These are phyloP conservation scores for Pseudocercospora vitis DNA, from an alignment of 2,329 filamentous ascomycete species.

Conservation along the genomic window DNA sequence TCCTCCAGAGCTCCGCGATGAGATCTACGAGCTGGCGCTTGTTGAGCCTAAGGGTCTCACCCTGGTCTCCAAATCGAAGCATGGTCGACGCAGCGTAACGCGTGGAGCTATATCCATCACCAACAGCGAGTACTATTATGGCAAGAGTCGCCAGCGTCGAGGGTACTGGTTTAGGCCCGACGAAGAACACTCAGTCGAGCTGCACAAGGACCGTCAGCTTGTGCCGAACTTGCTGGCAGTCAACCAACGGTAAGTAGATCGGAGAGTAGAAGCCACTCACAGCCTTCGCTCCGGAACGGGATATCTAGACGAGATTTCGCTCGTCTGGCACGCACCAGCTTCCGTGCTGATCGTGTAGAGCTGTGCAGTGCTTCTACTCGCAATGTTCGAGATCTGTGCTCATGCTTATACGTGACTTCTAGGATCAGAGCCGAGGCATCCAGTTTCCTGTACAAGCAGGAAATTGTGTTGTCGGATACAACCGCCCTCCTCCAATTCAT, in stretches of 20 bases:
- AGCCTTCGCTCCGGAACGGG: too few relatives aligned
- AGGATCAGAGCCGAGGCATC: conserved; percentile 32
- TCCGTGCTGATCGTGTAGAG: too few relatives aligned
- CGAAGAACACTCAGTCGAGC: background rate
- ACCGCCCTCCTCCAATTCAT: conserved; percentile 31
- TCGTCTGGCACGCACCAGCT: too few relatives aligned
- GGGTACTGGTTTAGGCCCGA: background rate
- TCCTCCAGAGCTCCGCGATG: conserved; percentile 32
- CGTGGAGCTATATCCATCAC: conserved; percentile 19
- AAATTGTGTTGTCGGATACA: conserved; percentile 30
- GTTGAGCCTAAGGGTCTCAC: conserved; percentile 26
- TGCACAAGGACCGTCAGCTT: conserved; percentile 5
- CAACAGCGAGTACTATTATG: conserved; percentile 11
- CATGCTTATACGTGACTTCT: too few relatives aligned
- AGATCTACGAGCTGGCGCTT: conserved; percentile 34
- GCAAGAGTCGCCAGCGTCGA: conserved; percentile 13
- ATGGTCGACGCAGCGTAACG: conserved; percentile 25
- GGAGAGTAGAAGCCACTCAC: too few relatives aligned
- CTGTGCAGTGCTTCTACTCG: too few relatives aligned
- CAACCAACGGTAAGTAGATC: too few relatives aligned
- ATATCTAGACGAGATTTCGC: too few relatives aligned
- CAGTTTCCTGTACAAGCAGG: conserved; percentile 32
- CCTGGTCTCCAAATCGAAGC: conserved; percentile 24
- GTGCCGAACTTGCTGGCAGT: conserved; percentile 32
- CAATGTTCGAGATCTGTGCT: too few relatives aligned